Percentiles rank a stretch among this genome's conserved stretches.
Conservation (phyloP, 176 grass and related monocot genomes). For the Oryza brachyantha region DNA sequence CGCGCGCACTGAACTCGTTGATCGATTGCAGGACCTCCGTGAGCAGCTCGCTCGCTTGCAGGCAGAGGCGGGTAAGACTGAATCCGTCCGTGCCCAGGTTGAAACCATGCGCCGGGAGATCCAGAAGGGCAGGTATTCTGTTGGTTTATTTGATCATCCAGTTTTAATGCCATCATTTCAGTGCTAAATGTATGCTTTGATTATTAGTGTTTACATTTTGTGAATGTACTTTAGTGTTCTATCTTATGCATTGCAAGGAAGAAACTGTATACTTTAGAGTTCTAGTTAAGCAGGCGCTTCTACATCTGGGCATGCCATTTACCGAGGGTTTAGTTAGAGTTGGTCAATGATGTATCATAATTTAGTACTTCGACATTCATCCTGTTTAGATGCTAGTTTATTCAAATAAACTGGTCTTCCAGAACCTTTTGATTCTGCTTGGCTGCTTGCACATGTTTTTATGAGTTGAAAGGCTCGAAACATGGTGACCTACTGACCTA, state of each 20-base stretch:
- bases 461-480: not conserved
- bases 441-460: not conserved
- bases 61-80: constrained; percentile 42
- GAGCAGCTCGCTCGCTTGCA: constrained; percentile 40
- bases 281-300: no score
- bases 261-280: no score
- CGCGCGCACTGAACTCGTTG: constrained; percentile 48
- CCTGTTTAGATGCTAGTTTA: not conserved
- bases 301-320: constrained; percentile 1
- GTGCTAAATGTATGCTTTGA: not conserved
- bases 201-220: not conserved
- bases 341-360: not conserved
- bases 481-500: not conserved
- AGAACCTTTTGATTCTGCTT: not conserved
- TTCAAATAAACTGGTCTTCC: not conserved
- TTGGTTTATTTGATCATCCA: not conserved
- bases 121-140: constrained; percentile 85
- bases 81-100: constrained; percentile 48
- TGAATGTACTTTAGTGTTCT: not conserved
- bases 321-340: not conserved
- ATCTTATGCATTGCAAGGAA: no score
- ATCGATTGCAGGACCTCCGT: constrained; percentile 40
- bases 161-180: not conserved
- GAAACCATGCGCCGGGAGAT: constrained; percentile 85
- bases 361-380: not conserved